A percentile compares a stretch with the other conserved stretches of the same genome.
Evolutionary conservation across 176 grass and related monocot genomes (phyloP).

Genomic region (Saccharum officinarum): DNA sequence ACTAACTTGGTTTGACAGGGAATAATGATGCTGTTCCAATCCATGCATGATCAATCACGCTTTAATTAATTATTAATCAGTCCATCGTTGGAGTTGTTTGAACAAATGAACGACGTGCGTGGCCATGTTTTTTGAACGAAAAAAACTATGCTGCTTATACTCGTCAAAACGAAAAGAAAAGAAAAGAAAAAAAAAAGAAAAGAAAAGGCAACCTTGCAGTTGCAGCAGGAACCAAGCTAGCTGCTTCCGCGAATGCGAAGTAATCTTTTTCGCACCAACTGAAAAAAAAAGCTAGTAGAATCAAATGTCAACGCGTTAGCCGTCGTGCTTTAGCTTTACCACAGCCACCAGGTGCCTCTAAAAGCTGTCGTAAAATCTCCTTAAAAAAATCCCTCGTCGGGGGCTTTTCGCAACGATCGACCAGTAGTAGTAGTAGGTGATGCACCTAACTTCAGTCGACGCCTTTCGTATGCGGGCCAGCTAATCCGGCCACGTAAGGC

Average conservation of each 20-base stretch:
- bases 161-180: not conserved
- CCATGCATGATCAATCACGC: not conserved
- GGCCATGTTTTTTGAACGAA: too few species aligned
- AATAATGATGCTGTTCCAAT: not conserved
- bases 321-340: constrained; percentile 6
- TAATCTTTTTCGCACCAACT: not conserved
- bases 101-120: not conserved
- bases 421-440: not conserved
- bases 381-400: not conserved
- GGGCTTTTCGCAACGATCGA: not conserved
- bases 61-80: not conserved
- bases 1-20: not conserved
- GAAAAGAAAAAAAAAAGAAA: not conserved
- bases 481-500: not conserved
- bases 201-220: not conserved
- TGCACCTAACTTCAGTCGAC: not conserved
- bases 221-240: not conserved
- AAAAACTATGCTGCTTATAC: not conserved
- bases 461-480: not conserved
- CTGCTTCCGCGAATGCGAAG: not conserved
- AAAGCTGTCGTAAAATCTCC: not conserved
- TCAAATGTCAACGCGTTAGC: constrained; percentile 32
- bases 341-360: not conserved
- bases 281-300: not conserved
- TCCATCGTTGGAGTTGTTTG: constrained; percentile 7